These are phyloP conservation scores for Aureobasidium sp. DNA, from an alignment of 2,329 filamentous ascomycete genomes.

Conservation along the genomic window DNA sequence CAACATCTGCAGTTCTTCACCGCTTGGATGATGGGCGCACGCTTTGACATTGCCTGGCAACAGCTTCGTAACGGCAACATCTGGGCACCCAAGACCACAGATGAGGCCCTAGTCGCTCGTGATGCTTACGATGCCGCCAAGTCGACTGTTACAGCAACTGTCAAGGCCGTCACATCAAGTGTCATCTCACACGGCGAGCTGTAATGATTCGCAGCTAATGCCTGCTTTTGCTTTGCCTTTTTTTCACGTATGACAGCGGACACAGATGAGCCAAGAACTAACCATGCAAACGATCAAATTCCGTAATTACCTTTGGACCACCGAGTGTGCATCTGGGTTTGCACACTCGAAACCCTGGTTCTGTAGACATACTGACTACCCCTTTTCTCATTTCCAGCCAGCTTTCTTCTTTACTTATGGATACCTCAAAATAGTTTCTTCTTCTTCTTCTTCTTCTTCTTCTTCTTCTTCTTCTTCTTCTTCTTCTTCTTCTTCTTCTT, in stretches of 20 bases:
- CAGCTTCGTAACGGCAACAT: conserved; percentile 46
- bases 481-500: background rate
- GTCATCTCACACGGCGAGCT: conserved; percentile 23
- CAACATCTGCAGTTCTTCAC: conserved; percentile 52
- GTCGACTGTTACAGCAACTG: conserved; percentile 2
- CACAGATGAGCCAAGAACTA: conserved; percentile 7
- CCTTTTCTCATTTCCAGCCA: background rate
- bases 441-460: background rate
- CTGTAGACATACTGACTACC: conserved; percentile 10
- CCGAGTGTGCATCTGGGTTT: background rate
- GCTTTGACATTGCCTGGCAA: conserved; percentile 63
- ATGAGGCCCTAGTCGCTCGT: conserved; percentile 13
- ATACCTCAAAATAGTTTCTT: conserved; percentile 1
- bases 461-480: background rate
- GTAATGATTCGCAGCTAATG: conserved; percentile 14
- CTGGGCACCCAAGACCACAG: conserved; percentile 27
- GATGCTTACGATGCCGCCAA: conserved; percentile 8
- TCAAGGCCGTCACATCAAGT: conserved; percentile 12
- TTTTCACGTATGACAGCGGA: conserved; percentile 3
- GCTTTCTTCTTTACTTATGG: conserved; percentile 14
- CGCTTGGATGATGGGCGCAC: conserved; percentile 73
- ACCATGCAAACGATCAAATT: background rate
- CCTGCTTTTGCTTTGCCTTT: background rate
- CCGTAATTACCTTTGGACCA: conserved; percentile 1
- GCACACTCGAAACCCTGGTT: background rate